Conservation (phyloP, 192 early-diverging fungal species). For the Backusella tuberculispora region DNA sequence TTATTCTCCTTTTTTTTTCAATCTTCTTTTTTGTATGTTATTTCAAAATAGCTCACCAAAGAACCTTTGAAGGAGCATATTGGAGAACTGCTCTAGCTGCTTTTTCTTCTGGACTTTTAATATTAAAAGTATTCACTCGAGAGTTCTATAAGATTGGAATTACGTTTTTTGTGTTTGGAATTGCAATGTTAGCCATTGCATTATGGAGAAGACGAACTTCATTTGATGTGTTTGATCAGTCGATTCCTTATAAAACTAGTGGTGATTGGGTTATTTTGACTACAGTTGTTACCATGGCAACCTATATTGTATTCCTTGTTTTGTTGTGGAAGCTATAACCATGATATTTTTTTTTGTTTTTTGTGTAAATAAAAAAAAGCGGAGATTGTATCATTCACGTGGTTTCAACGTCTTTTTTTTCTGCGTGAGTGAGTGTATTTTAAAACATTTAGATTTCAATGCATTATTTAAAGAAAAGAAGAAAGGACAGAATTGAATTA, state of each 20-base stretch:
- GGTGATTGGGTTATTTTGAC: slow-evolving; percentile 58
- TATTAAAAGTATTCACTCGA: slow-evolving; percentile 58
- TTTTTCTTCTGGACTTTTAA: slow-evolving; percentile 56
- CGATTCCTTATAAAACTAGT: slow-evolving; percentile 55
- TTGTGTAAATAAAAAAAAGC: neutral
- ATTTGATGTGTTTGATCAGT: slow-evolving; percentile 58
- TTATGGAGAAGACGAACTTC: slow-evolving; percentile 46
- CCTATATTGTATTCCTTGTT: slow-evolving; percentile 48
- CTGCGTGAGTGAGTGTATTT: too few relatives aligned
- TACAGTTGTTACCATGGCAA: slow-evolving; percentile 44
- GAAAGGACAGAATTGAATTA: too few relatives aligned
- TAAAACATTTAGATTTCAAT: too few relatives aligned
- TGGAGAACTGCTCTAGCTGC: slow-evolving; percentile 58
- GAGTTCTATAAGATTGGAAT: slow-evolving; percentile 61
- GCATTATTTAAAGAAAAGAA: too few relatives aligned
- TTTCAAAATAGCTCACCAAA: slow-evolving; percentile 48
- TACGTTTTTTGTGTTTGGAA: slow-evolving; percentile 58
- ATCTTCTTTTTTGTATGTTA: neutral
- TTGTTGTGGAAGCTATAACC: slow-evolving; percentile 40
- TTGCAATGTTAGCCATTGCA: slow-evolving; percentile 52
- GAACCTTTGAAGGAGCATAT: slow-evolving; percentile 67
- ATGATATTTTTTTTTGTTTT: too few relatives aligned
- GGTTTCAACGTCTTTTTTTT: too few relatives aligned
- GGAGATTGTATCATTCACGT: neutral
- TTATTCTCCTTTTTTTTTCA: too few relatives aligned